Evolutionary conservation across 1,284 basidiomycete genomes (phyloP).

Genomic region (Paramarasmius palmivorus): DNA sequence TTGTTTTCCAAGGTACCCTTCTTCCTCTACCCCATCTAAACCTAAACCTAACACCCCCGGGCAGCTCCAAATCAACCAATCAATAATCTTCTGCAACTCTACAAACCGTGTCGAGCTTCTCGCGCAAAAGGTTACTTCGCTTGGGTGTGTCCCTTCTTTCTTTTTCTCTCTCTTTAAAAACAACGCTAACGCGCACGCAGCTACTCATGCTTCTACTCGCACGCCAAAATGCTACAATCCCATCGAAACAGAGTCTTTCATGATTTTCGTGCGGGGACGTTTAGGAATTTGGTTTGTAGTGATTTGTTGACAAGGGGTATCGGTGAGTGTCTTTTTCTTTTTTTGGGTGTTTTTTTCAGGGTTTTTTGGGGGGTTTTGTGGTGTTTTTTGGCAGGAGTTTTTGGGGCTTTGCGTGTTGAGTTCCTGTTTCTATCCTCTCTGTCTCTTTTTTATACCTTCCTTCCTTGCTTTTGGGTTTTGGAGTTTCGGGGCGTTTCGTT

Average conservation of each 20-base stretch:
- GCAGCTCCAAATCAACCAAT: constrained; percentile 99
- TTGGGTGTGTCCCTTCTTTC: too few species aligned
- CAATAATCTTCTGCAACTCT: constrained; percentile 99
- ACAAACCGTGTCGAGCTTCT: constrained; percentile 99
- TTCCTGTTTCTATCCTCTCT: too few species aligned
- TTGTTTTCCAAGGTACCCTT: constrained; percentile 86
- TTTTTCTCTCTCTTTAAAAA: too few species aligned
- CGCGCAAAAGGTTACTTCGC: constrained; percentile 98
- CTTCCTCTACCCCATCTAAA: background rate
- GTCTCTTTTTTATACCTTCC: too few species aligned
- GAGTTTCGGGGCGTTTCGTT: too few species aligned
- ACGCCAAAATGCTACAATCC: constrained; percentile 98
- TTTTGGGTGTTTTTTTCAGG: too few species aligned
- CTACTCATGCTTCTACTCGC: constrained; percentile 99
- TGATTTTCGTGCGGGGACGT: constrained; percentile 98
- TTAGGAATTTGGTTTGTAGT: constrained; percentile 95
- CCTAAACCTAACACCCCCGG: constrained; percentile 6
- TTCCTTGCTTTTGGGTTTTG: too few species aligned
- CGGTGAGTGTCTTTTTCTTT: too few species aligned
- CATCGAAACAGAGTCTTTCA: constrained; percentile 99
- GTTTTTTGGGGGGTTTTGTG: too few species aligned
- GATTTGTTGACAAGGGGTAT: constrained; percentile 98
- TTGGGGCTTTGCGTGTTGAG: too few species aligned
- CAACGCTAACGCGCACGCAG: too few species aligned
- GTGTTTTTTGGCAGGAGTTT: too few species aligned